Evolutionary conservation across 2,329 filamentous ascomycete genomes (phyloP), one percentile per base, ranked within the genome.

Genomic region (Aspergillus sp.): DNA sequence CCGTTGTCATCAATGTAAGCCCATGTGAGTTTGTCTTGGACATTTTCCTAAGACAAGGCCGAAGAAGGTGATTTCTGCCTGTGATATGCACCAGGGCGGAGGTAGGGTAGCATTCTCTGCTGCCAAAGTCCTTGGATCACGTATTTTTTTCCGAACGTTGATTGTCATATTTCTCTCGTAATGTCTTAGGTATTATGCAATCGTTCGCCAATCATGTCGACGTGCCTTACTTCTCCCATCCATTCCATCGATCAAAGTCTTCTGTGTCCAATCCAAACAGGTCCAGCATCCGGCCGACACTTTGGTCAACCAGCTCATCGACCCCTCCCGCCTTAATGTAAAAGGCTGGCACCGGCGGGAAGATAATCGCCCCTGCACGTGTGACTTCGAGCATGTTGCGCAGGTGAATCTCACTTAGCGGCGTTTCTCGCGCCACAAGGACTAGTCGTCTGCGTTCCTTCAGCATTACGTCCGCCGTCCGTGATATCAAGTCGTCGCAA

Each of bases 261-360:
- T 62, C 67, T 1, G 71, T 69, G 44, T 79, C 69, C 17, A 79
- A 52, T 17, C 69, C 72, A 51, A 79, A 74, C 17, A 73, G 47
- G 58, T 80, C 77, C 35, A 80, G 52, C 65, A 79, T 70, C 13
- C 78, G 65, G 1, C 75, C 76, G 0, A 78, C 75, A 49, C 66
- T 79, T 54, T 80, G 77, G 38, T 75, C 65, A 2, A 74, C 61
- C 11, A 78, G 38, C 14, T 78, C 76, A 4, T 77, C 70, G 2
- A 78, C 54, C 2, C 59, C 61, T 0, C 56, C 56, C 8, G 76
- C 70, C 40, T 62, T 60, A 7, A 70, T 78, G 55, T 79, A 79
- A 36, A 73, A 78, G 0, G 73, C 75, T 3, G 70, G 67, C 1
- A 79, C 72, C 1, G 75, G 73, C 2, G 76, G 77, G 24, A 71